Base-by-base conservation (phyloP, 495 filamentous ascomycete species). In the Lineolata rhizophorae region DNA sequence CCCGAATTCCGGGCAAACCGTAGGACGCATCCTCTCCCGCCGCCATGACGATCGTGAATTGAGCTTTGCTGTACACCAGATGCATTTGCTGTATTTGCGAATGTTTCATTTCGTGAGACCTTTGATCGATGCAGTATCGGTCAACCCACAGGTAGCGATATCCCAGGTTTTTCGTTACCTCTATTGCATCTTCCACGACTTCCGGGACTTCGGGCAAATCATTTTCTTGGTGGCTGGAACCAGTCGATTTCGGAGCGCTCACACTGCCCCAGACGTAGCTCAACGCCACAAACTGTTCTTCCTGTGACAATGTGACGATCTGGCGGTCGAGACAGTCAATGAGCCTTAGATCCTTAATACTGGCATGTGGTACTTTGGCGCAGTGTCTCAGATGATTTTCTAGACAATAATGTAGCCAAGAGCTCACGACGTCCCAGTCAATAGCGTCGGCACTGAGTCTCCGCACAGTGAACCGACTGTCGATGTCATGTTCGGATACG, bases 121-220 rank as follows among this genome's bases (percentile, higher is more conserved):
- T 31, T 41, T 45, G 42, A 11, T 39, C 28, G 9, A 45, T 40
- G 27, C 42, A 45, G 19, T 40, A 28, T 22, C 29, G 5, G 12
- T 30, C 28, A 30, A 30, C 14, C 28, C 28, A 30, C 10, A 30
- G 6, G 17, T 9, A 30, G 6, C 17, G 6, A 16, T 9, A 17
- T 30, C 28, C 28, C 8, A 30, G 10, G 6, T 30, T 8, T 16
- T 9, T 9, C 15, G 15, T 30, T 8, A 30, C 28, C 17, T 9
- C 15, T 16, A 30, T 8, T 8, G 28, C 28, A 30, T 30, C 28
- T 16, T 30, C 28, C 8, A 30, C 14, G 6, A 16, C 14, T 16
- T 30, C 6, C 6, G 28, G 28, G 15, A 30, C 9, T 30, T 16
- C 6, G 9, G 28, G 28, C 17, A 16, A 6, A 30, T 8, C 8